A percentile compares a stretch with the other conserved stretches of the same genome.
These are phyloP conservation scores for Cyanodermella asteris DNA, from an alignment of 2,329 filamentous ascomycete species.

Conservation along the genomic window DNA sequence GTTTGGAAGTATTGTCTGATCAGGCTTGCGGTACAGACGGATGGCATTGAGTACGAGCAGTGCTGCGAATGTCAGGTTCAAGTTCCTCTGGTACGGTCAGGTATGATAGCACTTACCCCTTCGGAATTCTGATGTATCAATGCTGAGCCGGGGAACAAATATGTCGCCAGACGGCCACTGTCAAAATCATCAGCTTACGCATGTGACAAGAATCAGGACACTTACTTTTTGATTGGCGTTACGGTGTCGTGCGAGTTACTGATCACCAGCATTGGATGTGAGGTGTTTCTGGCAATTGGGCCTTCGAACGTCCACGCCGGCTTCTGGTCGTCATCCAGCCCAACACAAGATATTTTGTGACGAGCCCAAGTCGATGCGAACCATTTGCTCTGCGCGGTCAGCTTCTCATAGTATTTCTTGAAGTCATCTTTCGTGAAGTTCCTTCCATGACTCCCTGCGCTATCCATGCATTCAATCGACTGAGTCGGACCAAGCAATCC, in stretches of 20 bases:
- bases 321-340: too few species aligned
- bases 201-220: too few species aligned
- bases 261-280: slow-evolving; percentile 7
- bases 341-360: too few species aligned
- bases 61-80: slow-evolving; percentile 6
- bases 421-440: too few species aligned
- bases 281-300: slow-evolving; percentile 7
- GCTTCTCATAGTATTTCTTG: too few species aligned
- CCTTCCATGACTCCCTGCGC: too few species aligned
- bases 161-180: slow-evolving; percentile 8
- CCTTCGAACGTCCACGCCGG: too few species aligned
- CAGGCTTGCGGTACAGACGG: slow-evolving; percentile 10
- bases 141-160: slow-evolving; percentile 9
- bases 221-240: slow-evolving; percentile 7
- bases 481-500: too few species aligned
- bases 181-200: slow-evolving; percentile 1
- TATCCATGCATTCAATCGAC: too few species aligned
- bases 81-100: background rate
- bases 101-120: slow-evolving; percentile 7
- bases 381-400: too few species aligned
- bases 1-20: slow-evolving; percentile 14
- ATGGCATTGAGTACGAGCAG: slow-evolving; percentile 10
- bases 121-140: slow-evolving; percentile 10
- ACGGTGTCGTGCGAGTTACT: slow-evolving; percentile 7
- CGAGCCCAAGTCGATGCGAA: too few species aligned